Evolutionary conservation across 768 basidiomycete genomes (phyloP).

Genomic region (Panaeolus papilionaceus): DNA sequence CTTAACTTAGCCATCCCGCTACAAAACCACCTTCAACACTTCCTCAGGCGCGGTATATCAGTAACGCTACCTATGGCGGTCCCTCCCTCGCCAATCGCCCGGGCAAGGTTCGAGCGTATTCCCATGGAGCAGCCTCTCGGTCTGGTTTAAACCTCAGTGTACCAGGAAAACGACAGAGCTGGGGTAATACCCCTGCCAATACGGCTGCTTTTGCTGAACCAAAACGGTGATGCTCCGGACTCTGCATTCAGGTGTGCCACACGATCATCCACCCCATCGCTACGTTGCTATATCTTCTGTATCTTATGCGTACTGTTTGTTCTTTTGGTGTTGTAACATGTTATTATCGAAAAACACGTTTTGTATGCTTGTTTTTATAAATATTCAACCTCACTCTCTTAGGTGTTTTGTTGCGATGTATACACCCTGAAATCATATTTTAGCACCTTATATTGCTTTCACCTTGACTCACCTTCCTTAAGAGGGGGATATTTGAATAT

Average conservation of each 20-base stretch:
- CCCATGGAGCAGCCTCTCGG: slow-evolving; percentile 24
- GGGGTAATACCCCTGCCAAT: slow-evolving; percentile 18
- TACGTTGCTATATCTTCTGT: background rate
- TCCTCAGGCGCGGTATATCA: slow-evolving; percentile 26
- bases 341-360: background rate
- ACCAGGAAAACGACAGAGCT: slow-evolving; percentile 26
- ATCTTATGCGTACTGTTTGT: background rate
- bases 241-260: background rate
- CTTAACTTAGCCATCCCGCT: slow-evolving; percentile 17
- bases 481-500: too few relatives aligned
- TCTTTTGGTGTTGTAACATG: background rate
- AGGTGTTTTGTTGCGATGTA: too few relatives aligned
- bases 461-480: too few relatives aligned
- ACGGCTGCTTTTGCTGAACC: background rate
- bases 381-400: too few relatives aligned
- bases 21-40: slow-evolving; percentile 23
- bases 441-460: too few relatives aligned
- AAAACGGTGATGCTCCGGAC: background rate
- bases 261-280: background rate
- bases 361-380: too few relatives aligned
- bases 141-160: slow-evolving; percentile 11
- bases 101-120: slow-evolving; percentile 29
- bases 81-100: slow-evolving; percentile 17
- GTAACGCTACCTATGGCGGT: slow-evolving; percentile 12
- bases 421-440: too few relatives aligned